These are phyloP conservation scores for Didymella exigua DNA, from an alignment of 2,329 filamentous ascomycete species.

Conservation along the genomic window DNA sequence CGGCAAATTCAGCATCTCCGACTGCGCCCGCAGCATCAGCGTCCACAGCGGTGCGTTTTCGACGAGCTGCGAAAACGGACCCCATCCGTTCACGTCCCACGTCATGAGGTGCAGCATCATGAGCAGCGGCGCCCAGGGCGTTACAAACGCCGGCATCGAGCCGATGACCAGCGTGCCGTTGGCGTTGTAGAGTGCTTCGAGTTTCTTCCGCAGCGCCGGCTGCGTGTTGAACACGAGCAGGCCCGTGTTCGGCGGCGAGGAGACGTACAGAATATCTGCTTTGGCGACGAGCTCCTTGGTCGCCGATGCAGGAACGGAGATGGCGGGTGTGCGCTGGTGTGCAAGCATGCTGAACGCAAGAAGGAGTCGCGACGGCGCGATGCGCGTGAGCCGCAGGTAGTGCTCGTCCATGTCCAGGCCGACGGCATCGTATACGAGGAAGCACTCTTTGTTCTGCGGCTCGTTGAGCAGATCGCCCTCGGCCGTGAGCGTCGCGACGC, in stretches of 20 bases:
- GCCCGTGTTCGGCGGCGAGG: not conserved
- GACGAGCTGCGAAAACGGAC: slow-evolving; percentile 11
- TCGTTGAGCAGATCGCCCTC: slow-evolving; percentile 25
- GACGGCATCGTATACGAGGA: slow-evolving; percentile 26
- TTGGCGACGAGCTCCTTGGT: slow-evolving; percentile 8
- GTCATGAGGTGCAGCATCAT: slow-evolving; percentile 19
- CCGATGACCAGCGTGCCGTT: slow-evolving; percentile 8
- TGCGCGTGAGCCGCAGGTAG: slow-evolving; percentile 17
- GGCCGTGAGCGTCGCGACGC: slow-evolving; percentile 18
- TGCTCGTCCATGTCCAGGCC: slow-evolving; percentile 25
- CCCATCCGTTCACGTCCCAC: slow-evolving; percentile 24
- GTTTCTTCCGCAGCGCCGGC: slow-evolving; percentile 7
- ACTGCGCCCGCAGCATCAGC: slow-evolving; percentile 23
- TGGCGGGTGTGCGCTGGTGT: slow-evolving; percentile 24
- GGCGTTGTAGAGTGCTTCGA: slow-evolving; percentile 17
- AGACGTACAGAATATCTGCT: slow-evolving; percentile 22
- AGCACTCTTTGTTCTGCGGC: slow-evolving; percentile 1
- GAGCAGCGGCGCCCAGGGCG: not conserved
- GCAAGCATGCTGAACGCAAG: slow-evolving; percentile 24
- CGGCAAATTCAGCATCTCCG: slow-evolving; percentile 22
- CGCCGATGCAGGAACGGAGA: slow-evolving; percentile 19
- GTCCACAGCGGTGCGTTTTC: slow-evolving; percentile 21
- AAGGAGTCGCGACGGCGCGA: slow-evolving; percentile 16
- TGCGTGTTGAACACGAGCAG: slow-evolving; percentile 18
- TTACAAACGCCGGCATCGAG: slow-evolving; percentile 12